Evolutionary conservation across 495 filamentous ascomycete genomes (phyloP).

Genomic region (Beverwykella pulmonaria): DNA sequence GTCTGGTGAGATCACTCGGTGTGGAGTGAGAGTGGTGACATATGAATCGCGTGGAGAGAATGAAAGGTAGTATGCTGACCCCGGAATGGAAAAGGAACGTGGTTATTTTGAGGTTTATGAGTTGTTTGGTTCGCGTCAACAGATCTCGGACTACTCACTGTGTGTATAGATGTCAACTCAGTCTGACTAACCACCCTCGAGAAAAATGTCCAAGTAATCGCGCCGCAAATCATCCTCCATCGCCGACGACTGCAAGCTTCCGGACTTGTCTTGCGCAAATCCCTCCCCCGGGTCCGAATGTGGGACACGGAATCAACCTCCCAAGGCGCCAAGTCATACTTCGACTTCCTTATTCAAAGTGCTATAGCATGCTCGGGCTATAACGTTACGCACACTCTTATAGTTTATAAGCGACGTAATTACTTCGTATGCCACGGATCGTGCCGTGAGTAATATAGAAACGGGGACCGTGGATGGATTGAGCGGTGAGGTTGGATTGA

Average conservation of each 20-base stretch:
- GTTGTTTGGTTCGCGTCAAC: too few relatives aligned
- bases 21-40: not conserved
- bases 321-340: not conserved
- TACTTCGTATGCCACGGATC: not conserved
- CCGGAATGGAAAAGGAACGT: too few relatives aligned
- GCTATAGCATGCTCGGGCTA: not conserved
- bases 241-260: not conserved
- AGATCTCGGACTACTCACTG: too few relatives aligned
- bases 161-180: too few relatives aligned
- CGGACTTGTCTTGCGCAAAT: not conserved
- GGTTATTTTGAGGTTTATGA: too few relatives aligned
- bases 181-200: too few relatives aligned
- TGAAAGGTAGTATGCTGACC: too few relatives aligned
- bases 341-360: not conserved
- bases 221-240: too few relatives aligned
- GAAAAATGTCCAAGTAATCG: too few relatives aligned
- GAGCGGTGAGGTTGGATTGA: not conserved
- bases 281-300: not conserved
- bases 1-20: not conserved
- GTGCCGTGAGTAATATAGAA: not conserved
- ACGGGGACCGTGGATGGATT: not conserved
- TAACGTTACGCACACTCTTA: not conserved
- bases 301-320: not conserved
- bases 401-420: not conserved
- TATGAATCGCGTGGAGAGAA: not conserved